These are phyloP conservation scores for Alopecurus myosuroides DNA, from an alignment of 176 grass and related monocot genomes.

Conservation along the genomic window DNA sequence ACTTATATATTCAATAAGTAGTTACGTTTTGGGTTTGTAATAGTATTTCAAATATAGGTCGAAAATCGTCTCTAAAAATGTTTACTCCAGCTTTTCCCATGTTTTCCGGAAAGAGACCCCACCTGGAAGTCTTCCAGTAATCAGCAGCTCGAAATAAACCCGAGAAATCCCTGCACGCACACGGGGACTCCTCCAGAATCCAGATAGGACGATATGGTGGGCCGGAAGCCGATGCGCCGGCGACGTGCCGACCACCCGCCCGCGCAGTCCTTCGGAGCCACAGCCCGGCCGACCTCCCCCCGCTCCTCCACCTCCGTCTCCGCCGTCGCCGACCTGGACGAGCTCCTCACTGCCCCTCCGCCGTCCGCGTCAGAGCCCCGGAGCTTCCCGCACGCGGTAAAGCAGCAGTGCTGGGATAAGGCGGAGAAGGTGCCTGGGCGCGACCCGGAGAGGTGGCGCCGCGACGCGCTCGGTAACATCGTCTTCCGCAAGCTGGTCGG, in stretches of 20 bases:
- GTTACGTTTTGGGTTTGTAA: too few relatives aligned
- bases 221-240: constrained; percentile 47
- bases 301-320: constrained; percentile 40
- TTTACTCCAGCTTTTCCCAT: background rate
- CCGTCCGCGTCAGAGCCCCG: constrained; percentile 48
- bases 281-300: constrained; percentile 22
- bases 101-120: constrained; percentile 4
- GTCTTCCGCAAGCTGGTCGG: constrained; percentile 97
- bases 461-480: constrained; percentile 83
- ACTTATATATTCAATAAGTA: too few relatives aligned
- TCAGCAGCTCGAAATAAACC: background rate
- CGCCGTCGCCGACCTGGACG: constrained; percentile 35
- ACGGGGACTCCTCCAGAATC: background rate
- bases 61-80: background rate
- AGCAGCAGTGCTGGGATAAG: constrained; percentile 98
- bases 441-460: constrained; percentile 91
- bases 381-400: constrained; percentile 77
- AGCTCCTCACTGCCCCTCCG: constrained; percentile 33
- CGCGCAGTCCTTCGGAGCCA: constrained; percentile 31
- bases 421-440: constrained; percentile 69
- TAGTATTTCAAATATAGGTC: too few relatives aligned
- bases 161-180: background rate
- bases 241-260: constrained; percentile 24
- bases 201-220: constrained; percentile 29
- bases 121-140: constrained; percentile 3